Evolutionary conservation across 1,139 yeast genomes (phyloP).

Genomic region (Diutina rugosa): DNA sequence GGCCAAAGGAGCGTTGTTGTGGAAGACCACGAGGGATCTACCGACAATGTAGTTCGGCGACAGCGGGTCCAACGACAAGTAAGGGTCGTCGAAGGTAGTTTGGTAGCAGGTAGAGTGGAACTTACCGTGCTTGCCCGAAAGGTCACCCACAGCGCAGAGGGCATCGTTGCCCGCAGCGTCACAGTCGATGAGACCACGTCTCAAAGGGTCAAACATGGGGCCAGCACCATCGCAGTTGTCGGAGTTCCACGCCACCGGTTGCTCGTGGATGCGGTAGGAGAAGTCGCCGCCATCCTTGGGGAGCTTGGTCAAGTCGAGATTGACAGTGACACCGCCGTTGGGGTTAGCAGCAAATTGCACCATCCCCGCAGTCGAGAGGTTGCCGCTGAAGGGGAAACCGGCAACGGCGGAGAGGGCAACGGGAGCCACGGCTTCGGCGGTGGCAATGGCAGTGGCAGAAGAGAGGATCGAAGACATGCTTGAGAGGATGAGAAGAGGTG

Average conservation of each 20-base stretch:
- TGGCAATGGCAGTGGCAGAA: background rate
- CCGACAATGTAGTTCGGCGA: slow-evolving; percentile 40
- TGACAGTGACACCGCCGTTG: slow-evolving; percentile 38
- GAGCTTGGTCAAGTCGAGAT: slow-evolving; percentile 45
- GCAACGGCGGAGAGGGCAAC: slow-evolving; percentile 31
- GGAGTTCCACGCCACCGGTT: slow-evolving; percentile 19
- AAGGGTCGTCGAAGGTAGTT: slow-evolving; percentile 39
- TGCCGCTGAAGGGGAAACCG: slow-evolving; percentile 35
- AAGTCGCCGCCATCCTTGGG: slow-evolving; percentile 44
- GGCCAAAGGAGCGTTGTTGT: slow-evolving; percentile 38
- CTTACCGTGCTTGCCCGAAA: slow-evolving; percentile 52
- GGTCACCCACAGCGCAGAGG: slow-evolving; percentile 46
- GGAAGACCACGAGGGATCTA: slow-evolving; percentile 39
- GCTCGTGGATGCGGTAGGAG: slow-evolving; percentile 43
- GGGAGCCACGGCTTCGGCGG: background rate
- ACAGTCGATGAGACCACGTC: slow-evolving; percentile 28
- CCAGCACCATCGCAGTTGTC: slow-evolving; percentile 35
- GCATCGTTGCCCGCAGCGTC: slow-evolving; percentile 34
- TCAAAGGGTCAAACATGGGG: slow-evolving; percentile 40
- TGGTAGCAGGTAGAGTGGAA: slow-evolving; percentile 44
- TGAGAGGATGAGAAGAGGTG: background rate
- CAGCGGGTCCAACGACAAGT: slow-evolving; percentile 33
- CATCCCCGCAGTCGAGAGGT: slow-evolving; percentile 29
- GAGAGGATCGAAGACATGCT: background rate
- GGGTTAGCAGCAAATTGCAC: slow-evolving; percentile 33